A percentile compares a stretch with the other conserved stretches of the same genome.
These are phyloP conservation scores for Rubia tinctorum DNA, from an alignment of 305 asterid genomes.

Conservation along the genomic window DNA sequence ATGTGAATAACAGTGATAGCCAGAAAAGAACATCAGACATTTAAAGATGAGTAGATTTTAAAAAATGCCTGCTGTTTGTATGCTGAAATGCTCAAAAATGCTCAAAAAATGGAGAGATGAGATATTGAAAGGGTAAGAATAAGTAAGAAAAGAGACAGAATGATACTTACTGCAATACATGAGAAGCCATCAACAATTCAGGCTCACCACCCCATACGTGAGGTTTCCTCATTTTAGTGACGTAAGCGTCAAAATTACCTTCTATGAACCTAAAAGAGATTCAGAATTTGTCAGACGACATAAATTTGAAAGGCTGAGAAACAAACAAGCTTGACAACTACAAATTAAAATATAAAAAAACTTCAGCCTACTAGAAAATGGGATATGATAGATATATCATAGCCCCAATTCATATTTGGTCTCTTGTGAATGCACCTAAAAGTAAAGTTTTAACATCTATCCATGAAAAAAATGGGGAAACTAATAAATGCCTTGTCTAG, in stretches of 20 bases:
- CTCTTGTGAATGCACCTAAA: neutral
- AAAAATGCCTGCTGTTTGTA: neutral
- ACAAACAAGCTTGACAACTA: neutral
- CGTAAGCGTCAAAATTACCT: conserved; percentile 74
- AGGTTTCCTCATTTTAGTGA: conserved; percentile 64
- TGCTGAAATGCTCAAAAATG: neutral
- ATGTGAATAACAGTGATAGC: neutral
- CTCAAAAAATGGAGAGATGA: no score
- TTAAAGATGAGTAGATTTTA: neutral
- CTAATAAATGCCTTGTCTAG: neutral
- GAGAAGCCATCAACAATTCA: conserved; percentile 91
- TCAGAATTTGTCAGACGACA: neutral
- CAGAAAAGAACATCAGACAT: neutral
- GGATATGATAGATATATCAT: neutral
- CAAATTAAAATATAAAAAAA: neutral
- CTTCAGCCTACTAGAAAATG: neutral
- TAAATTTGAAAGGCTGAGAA: neutral
- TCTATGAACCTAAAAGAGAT: conserved; percentile 71
- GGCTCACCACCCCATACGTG: conserved; percentile 99
- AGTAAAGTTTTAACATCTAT: neutral
- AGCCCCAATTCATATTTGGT: neutral
- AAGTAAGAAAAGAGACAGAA: neutral
- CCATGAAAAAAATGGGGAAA: neutral
- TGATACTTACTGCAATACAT: conserved; percentile 71
- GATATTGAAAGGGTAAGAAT: neutral